A percentile compares a stretch with the other conserved stretches of the same genome.
Evolutionary conservation across 2,329 filamentous ascomycete genomes (phyloP).

Genomic region (Verticillium tricorpus): DNA sequence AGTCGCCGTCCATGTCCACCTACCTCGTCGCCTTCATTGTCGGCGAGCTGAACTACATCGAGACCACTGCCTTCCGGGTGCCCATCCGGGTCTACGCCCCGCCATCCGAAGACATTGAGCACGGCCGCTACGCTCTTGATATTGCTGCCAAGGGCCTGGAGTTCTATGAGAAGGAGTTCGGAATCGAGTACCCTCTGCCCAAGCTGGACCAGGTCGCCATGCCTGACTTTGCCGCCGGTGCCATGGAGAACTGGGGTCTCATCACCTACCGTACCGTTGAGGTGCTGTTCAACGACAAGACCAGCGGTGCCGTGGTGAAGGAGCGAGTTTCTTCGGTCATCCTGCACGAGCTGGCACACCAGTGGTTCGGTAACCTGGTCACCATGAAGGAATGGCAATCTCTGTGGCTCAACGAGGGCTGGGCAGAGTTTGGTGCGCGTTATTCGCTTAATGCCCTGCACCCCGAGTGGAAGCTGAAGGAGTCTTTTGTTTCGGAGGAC

Average conservation of each 20-base stretch:
- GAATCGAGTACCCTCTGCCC: slow-evolving; percentile 77
- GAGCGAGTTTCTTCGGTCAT: slow-evolving; percentile 93
- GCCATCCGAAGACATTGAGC: slow-evolving; percentile 82
- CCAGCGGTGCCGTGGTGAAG: slow-evolving; percentile 81
- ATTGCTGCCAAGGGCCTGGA: slow-evolving; percentile 84
- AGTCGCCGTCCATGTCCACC: slow-evolving; percentile 90
- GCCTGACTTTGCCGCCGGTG: slow-evolving; percentile 90
- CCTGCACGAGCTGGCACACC: slow-evolving; percentile 93
- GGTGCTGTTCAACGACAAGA: slow-evolving; percentile 86
- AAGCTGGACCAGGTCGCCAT: slow-evolving; percentile 98
- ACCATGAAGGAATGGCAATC: slow-evolving; percentile 99
- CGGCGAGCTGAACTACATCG: slow-evolving; percentile 89
- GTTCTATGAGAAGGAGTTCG: slow-evolving; percentile 95
- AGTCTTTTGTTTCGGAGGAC: slow-evolving; percentile 90
- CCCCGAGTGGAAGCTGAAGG: slow-evolving; percentile 98
- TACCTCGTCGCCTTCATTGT: slow-evolving; percentile 94
- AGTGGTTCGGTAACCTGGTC: slow-evolving; percentile 97
- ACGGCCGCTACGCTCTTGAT: slow-evolving; percentile 85
- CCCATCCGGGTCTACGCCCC: slow-evolving; percentile 94
- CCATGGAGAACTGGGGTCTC: slow-evolving; percentile 88
- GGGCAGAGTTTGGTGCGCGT: slow-evolving; percentile 47
- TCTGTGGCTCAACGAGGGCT: slow-evolving; percentile 92
- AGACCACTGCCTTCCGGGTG: slow-evolving; percentile 86
- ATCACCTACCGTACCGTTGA: slow-evolving; percentile 94
- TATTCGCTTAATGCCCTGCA: slow-evolving; percentile 94